A percentile compares a stretch with the other conserved stretches of the same genome.
Conservation (phyloP, 129 eudicot species). For the Pulicaria dysenterica region DNA sequence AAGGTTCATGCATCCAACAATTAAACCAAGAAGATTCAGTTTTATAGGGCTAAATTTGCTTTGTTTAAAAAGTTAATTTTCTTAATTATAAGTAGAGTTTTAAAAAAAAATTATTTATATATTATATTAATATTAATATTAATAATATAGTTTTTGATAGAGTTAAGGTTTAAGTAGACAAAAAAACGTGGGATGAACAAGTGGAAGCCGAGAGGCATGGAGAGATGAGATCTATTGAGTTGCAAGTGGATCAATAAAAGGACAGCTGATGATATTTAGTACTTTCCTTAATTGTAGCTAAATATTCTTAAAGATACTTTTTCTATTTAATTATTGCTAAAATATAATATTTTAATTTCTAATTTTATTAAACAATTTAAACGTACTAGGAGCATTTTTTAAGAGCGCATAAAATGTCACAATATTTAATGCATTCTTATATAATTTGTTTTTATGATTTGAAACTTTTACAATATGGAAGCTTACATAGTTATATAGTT, state of each 20-base stretch:
- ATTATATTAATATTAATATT: background rate
- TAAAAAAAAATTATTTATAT: no score
- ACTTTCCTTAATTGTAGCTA: constrained; percentile 11
- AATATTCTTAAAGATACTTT: background rate
- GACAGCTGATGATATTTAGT: background rate
- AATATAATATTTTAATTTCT: background rate
- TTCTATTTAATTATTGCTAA: background rate
- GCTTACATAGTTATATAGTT: no score
- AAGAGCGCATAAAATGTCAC: no score
- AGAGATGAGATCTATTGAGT: constrained; percentile 6
- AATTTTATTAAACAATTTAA: background rate
- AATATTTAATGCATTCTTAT: no score
- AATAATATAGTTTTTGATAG: background rate
- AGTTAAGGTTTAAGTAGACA: constrained; percentile 18
- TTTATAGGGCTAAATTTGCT: no score
- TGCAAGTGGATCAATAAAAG: constrained; percentile 14
- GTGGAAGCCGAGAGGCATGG: constrained; percentile 11
- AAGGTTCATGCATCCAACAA: no score
- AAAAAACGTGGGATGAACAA: constrained; percentile 1
- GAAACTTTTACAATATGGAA: no score
- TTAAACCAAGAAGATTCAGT: no score
- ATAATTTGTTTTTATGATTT: no score
- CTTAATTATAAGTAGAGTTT: no score
- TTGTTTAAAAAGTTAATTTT: no score
- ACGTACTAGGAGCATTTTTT: no score